phyloP scores from a whole-genome alignment of 106 monocot species.

The Dendrobium nobile region DNA sequence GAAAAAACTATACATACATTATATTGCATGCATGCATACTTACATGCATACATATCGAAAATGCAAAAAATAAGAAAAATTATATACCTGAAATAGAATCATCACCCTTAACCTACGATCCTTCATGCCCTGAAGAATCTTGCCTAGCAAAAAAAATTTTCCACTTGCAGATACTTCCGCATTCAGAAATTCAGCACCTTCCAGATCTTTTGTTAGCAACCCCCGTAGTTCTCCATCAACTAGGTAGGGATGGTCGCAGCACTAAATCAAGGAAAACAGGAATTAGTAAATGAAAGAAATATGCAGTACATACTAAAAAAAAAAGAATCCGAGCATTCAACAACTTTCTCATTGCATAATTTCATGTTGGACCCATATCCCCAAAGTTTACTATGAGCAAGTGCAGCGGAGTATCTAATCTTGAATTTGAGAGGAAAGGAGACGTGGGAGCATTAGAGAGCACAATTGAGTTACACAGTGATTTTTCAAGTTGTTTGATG shows the following conservation, averaged over 20 bases:
- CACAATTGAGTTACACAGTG: background rate
- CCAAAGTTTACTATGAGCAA: background rate
- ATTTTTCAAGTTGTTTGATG: background rate
- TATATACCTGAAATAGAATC: slow-evolving; percentile 73
- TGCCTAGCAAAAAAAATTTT: slow-evolving; percentile 73
- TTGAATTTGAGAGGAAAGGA: background rate
- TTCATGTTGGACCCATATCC: background rate
- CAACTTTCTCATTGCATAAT: background rate
- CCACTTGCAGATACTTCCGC: slow-evolving; percentile 74
- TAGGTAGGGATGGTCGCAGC: slow-evolving; percentile 95
- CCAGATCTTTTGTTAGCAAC: slow-evolving; percentile 32
- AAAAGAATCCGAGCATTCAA: background rate
- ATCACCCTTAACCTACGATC: slow-evolving; percentile 41
- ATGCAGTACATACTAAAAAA: background rate
- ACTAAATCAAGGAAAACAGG: slow-evolving; percentile 37
- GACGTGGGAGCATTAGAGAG: background rate
- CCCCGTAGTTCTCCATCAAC: slow-evolving; percentile 52
- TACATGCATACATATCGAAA: background rate
- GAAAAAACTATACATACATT: background rate
- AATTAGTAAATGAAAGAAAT: background rate
- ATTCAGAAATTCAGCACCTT: slow-evolving; percentile 46
- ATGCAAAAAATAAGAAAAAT: background rate
- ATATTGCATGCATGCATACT: background rate
- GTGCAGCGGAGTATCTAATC: background rate
- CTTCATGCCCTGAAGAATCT: slow-evolving; percentile 62